Conservation (phyloP, 495 filamentous ascomycete species). For the Penicillium subrubescens region DNA sequence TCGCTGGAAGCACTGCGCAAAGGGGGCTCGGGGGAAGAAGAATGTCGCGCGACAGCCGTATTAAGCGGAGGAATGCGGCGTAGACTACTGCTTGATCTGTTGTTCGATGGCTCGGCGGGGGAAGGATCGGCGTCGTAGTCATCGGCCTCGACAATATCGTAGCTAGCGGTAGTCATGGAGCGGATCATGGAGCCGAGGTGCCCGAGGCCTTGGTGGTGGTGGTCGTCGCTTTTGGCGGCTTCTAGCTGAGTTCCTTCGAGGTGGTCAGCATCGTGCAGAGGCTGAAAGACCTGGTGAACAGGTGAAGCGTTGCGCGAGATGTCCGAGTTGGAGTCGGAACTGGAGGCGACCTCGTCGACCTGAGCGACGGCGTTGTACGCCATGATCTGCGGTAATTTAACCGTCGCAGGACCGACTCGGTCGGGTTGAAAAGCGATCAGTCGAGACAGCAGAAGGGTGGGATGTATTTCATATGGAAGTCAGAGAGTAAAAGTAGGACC, state of each 20-base stretch:
- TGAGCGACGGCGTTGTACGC: slow-evolving; percentile 52
- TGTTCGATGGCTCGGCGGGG: slow-evolving; percentile 23
- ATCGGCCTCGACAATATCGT: slow-evolving; percentile 51
- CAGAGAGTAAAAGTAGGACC: background rate
- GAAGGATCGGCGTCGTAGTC: slow-evolving; percentile 46
- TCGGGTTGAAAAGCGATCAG: slow-evolving; percentile 10
- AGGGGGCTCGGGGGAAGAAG: slow-evolving; percentile 47
- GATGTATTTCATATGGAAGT: background rate
- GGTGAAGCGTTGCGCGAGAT: slow-evolving; percentile 35
- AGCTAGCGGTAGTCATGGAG: slow-evolving; percentile 45
- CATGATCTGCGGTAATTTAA: slow-evolving; percentile 32
- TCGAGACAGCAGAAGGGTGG: background rate
- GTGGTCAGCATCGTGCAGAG: slow-evolving; percentile 32
- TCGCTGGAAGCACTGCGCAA: slow-evolving; percentile 63
- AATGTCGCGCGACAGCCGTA: slow-evolving; percentile 32
- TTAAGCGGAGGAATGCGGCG: slow-evolving; percentile 38
- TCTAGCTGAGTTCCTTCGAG: slow-evolving; percentile 29
- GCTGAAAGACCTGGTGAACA: slow-evolving; percentile 27
- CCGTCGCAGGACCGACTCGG: slow-evolving; percentile 12
- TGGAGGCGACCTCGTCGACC: slow-evolving; percentile 43
- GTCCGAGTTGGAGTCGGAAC: slow-evolving; percentile 41
- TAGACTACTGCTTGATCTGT: slow-evolving; percentile 20
- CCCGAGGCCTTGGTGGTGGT: slow-evolving; percentile 27
- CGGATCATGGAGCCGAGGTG: slow-evolving; percentile 44
- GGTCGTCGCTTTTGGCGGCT: slow-evolving; percentile 27